Evolutionary conservation across 2,329 filamentous ascomycete genomes (phyloP).

Genomic region (Drechslera avenae): DNA sequence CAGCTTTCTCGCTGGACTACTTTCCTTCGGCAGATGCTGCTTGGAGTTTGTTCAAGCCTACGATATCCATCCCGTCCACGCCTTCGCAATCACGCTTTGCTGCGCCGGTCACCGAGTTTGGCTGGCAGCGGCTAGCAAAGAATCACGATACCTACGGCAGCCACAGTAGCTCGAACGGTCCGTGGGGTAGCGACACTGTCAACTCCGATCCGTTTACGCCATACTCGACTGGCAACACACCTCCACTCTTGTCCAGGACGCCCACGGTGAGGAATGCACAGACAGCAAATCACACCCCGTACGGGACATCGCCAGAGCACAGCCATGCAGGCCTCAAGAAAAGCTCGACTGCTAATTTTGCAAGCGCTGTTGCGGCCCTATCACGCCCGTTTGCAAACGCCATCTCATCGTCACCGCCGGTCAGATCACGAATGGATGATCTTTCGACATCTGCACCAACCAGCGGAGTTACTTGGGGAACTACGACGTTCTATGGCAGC

Average conservation of each 20-base stretch:
- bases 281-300: constrained; percentile 48
- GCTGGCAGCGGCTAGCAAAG: constrained; percentile 38
- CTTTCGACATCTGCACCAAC: constrained; percentile 51
- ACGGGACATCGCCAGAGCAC: constrained; percentile 51
- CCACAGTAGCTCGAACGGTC: constrained; percentile 57
- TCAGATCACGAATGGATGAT: constrained; percentile 45
- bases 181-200: constrained; percentile 51
- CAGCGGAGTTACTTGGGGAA: constrained; percentile 55
- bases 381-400: constrained; percentile 49
- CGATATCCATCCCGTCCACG: constrained; percentile 41
- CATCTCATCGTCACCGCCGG: constrained; percentile 47
- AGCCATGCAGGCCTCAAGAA: constrained; percentile 39
- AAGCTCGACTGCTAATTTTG: constrained; percentile 46
- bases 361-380: constrained; percentile 48
- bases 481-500: constrained; percentile 48
- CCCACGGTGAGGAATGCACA: constrained; percentile 42
- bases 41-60: constrained; percentile 51
- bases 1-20: constrained; percentile 55
- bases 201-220: constrained; percentile 56
- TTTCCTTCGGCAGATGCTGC: constrained; percentile 52
- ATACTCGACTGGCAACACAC: constrained; percentile 59
- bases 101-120: constrained; percentile 37
- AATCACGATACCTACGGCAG: constrained; percentile 53
- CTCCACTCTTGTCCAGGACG: constrained; percentile 53
- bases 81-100: constrained; percentile 40